phyloP scores from a whole-genome alignment of 345 rosid species.

The Boechera stricta region DNA sequence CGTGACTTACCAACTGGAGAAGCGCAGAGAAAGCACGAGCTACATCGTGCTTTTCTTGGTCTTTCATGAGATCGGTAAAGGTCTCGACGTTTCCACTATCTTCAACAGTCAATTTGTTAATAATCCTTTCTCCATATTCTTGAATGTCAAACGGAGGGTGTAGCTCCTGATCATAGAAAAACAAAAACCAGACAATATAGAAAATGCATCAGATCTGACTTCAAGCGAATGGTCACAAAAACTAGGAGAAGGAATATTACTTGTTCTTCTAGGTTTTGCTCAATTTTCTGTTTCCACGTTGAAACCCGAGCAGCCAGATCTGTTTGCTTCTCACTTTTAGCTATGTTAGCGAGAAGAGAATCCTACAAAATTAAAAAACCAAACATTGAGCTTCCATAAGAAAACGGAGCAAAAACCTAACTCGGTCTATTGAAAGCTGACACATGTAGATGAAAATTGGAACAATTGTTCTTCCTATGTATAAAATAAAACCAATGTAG shows the following conservation, averaged over 20 bases:
- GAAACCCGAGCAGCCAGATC: conserved; percentile 92
- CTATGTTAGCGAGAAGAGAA: conserved; percentile 91
- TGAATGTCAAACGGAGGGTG: conserved; percentile 93
- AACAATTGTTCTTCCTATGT: background rate
- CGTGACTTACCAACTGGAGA: conserved; percentile 82
- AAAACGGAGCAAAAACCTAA: conserved; percentile 12
- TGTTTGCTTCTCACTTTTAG: conserved; percentile 90
- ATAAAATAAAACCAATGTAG: conserved; percentile 29
- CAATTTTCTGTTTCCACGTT: conserved; percentile 94
- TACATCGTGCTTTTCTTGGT: conserved; percentile 83
- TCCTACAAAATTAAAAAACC: conserved; percentile 55
- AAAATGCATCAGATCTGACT: conserved; percentile 24
- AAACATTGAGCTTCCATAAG: conserved; percentile 12
- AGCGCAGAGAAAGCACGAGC: conserved; percentile 95
- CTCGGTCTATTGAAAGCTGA: background rate
- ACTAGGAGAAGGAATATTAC: conserved; percentile 47
- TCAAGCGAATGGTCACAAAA: conserved; percentile 21
- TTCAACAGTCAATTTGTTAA: conserved; percentile 64
- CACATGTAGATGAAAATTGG: background rate
- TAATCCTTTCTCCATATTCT: conserved; percentile 73
- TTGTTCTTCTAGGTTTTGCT: conserved; percentile 89
- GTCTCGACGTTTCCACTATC: conserved; percentile 48
- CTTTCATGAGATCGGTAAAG: conserved; percentile 69
- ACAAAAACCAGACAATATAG: background rate
- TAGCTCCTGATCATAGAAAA: conserved; percentile 62